phyloP scores from a whole-genome alignment of 176 grass and related monocot species.

The Oropetium thomaeum region DNA sequence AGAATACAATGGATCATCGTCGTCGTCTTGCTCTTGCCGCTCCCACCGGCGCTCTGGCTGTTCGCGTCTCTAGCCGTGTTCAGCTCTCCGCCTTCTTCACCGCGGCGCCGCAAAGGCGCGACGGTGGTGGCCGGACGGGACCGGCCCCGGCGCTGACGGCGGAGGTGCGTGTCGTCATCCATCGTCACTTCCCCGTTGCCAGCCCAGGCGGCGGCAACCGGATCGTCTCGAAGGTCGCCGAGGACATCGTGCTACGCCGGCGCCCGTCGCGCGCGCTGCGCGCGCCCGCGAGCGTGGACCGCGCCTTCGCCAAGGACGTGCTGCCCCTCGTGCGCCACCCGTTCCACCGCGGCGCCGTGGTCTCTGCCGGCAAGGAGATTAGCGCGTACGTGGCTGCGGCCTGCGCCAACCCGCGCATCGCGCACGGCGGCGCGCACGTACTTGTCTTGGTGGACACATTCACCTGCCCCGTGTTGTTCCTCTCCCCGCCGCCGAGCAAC shows the following conservation, averaged over 20 bases:
- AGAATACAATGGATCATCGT: neutral
- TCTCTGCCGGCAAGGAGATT: neutral
- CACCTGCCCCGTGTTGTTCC: neutral
- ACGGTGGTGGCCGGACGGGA: neutral
- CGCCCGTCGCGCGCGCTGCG: neutral
- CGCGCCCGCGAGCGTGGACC: neutral
- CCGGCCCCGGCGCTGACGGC: neutral
- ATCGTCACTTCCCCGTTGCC: constrained; percentile 4
- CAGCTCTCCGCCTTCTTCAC: neutral
- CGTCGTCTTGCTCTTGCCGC: no score
- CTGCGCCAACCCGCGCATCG: constrained; percentile 1
- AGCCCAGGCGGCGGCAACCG: no score
- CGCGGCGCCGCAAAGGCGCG: no score
- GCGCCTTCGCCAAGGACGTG: neutral
- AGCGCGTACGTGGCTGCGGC: neutral
- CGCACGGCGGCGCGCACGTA: neutral
- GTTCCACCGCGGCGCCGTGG: constrained; percentile 17
- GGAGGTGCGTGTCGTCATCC: constrained; percentile 13
- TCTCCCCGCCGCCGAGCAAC: neutral
- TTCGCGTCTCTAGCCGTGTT: neutral
- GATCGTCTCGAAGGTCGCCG: neutral
- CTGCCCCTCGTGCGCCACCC: constrained; percentile 13
- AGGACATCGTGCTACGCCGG: constrained; percentile 21
- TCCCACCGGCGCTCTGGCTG: neutral
- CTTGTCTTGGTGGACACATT: constrained; percentile 12